Conservation (phyloP, 2,329 filamentous ascomycete genomes). For the Tympanopsis confertula region DNA sequence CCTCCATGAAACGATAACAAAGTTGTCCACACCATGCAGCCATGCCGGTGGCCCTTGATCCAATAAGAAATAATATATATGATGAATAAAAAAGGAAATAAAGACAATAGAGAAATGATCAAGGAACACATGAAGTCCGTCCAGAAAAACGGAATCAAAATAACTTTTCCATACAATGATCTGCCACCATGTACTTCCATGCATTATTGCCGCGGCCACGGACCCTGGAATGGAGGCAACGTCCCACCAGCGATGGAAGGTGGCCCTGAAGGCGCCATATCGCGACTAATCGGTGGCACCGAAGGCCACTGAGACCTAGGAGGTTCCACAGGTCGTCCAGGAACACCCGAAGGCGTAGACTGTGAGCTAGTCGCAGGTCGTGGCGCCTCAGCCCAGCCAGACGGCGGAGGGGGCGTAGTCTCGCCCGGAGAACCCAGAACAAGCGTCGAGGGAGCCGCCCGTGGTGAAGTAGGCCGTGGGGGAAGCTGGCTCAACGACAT, state of each 20-base stretch:
- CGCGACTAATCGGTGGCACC: no score
- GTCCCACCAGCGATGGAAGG: background rate
- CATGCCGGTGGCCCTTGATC: background rate
- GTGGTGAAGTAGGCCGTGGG: constrained; percentile 17
- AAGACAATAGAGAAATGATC: background rate
- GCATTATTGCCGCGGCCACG: background rate
- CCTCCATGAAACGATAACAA: no score
- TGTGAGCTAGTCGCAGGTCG: background rate
- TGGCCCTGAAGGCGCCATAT: background rate
- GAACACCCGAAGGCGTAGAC: background rate
- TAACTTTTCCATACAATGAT: no score
- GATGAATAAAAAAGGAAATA: background rate
- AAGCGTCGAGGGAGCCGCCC: constrained; percentile 4
- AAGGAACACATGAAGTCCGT: background rate
- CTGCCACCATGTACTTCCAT: background rate
- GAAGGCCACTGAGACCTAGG: background rate
- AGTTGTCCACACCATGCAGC: background rate
- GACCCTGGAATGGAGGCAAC: background rate
- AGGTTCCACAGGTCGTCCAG: background rate
- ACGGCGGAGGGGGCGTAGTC: background rate
- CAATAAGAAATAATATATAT: background rate
- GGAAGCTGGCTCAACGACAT: constrained; percentile 13
- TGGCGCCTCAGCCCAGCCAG: background rate
- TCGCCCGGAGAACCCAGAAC: background rate
- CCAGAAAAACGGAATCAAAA: background rate